Evolutionary conservation across 306 rosid genomes (phyloP), one percentile per base, ranked within the genome.

Genomic region (Gillenia trifoliata): DNA sequence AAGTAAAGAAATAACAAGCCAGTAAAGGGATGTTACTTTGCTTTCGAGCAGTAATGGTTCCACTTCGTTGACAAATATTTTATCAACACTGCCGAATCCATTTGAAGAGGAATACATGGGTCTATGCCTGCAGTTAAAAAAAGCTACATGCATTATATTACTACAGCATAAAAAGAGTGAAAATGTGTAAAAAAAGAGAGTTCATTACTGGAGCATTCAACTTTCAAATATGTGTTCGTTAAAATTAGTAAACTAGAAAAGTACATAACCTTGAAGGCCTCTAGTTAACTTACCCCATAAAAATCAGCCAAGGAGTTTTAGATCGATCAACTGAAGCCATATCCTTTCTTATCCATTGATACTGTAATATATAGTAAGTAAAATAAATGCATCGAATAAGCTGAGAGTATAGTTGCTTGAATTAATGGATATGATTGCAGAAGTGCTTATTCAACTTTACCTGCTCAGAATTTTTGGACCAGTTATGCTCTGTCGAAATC

Each of bases 401-500:
- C 29, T 55, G n/a, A n/a, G 59, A n/a, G 61, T 20, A 22, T 7
- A 38, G 41, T 38, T 38, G 41, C 41, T 38, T 36, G 40, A 36
- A 38, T 38, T 38, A 38, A 38, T 38, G n/a, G 11, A 38, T 38
- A 38, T 8, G 41, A 38, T 38, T 19, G 54, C 26, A 34, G n/a
- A 34, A 52, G 26, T 33, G 49, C 16, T 60, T 70, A 43, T 45
- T 23, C 45, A 41, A n/a, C 66, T 28, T 72, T 72, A 89, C 98
- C 90, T 93, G 98, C 66, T 88, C 94, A 33, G 97, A 91, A 17
- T 79, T 73, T 61, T 8, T 0, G 20, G 80, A 40, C 90, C 89
- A 93, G 20, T 89, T 82, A 79, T 93, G 96, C 80, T 93, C 98
- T 34, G 98, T 93, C 36, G 97, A 93, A 13, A 91, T 89, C 15